phyloP scores from a whole-genome alignment of 2,329 filamentous ascomycete genomes.

The Fusarium solani-melongenae region DNA sequence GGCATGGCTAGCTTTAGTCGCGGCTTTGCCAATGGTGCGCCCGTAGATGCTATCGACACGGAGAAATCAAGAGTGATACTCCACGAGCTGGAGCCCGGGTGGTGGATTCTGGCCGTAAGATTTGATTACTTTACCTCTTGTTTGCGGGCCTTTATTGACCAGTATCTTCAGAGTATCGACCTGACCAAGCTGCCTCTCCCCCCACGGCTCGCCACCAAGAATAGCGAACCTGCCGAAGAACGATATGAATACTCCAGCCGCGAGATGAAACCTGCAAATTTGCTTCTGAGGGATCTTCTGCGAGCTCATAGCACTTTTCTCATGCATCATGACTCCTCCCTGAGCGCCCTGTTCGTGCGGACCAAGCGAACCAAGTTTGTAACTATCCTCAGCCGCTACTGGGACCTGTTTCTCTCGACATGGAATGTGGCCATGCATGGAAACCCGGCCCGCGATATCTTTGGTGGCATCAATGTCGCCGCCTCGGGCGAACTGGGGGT shows the following conservation, averaged over 20 bases:
- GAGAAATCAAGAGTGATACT: constrained; percentile 87
- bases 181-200: constrained; percentile 78
- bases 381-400: constrained; percentile 80
- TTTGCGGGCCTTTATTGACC: constrained; percentile 6
- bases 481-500: constrained; percentile 92
- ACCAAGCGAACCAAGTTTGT: constrained; percentile 76
- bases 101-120: constrained; percentile 94
- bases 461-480: constrained; percentile 86
- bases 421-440: constrained; percentile 95
- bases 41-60: constrained; percentile 89
- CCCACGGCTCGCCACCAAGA: constrained; percentile 58
- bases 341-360: constrained; percentile 75
- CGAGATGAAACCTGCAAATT: constrained; percentile 84
- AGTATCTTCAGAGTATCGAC: constrained; percentile 65
- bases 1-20: constrained; percentile 95
- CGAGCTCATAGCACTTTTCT: constrained; percentile 87
- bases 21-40: constrained; percentile 81
- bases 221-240: constrained; percentile 53
- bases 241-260: constrained; percentile 85
- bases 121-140: background rate
- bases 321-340: constrained; percentile 83
- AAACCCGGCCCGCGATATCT: constrained; percentile 83
- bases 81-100: constrained; percentile 87
- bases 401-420: constrained; percentile 74
- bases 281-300: constrained; percentile 83